phyloP scores from a whole-genome alignment of 768 basidiomycete species.

The Thelephora ganbajun region DNA sequence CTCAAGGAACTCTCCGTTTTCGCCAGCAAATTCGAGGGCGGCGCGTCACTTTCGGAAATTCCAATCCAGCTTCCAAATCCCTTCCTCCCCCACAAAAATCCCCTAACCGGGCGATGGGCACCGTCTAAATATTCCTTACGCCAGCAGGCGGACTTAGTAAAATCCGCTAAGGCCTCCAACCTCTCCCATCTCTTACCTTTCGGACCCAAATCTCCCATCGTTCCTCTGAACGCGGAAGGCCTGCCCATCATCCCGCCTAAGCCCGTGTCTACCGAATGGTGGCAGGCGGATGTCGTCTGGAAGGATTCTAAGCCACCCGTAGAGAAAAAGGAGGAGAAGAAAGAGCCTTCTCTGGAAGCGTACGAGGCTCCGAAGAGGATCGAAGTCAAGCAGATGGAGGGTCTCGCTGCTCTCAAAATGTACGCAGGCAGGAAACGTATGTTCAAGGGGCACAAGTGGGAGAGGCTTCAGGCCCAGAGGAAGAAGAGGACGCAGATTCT shows the following conservation, averaged over 20 bases:
- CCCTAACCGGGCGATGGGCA: conserved; percentile 49
- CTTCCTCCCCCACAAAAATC: conserved; percentile 51
- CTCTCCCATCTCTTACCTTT: conserved; percentile 51
- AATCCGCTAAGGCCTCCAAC: conserved; percentile 43
- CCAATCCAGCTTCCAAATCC: conserved; percentile 33
- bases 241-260: neutral
- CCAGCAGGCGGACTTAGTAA: conserved; percentile 66
- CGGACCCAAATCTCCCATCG: conserved; percentile 38
- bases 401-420: conserved; percentile 34
- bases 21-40: conserved; percentile 11
- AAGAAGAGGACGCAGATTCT: conserved; percentile 36
- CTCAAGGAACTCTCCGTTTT: conserved; percentile 28
- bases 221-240: conserved; percentile 9
- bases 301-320: conserved; percentile 2
- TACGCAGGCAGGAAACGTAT: conserved; percentile 70
- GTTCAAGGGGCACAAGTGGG: conserved; percentile 93
- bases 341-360: conserved; percentile 9
- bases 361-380: conserved; percentile 16
- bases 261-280: conserved; percentile 14
- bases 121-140: conserved; percentile 61
- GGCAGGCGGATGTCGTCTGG: conserved; percentile 15
- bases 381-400: conserved; percentile 7
- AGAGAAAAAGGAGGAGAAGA: conserved; percentile 2
- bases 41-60: conserved; percentile 6
- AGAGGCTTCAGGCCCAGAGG: conserved; percentile 38